Evolutionary conservation across 208 protist species (phyloP).

Genomic region (Trypanosoma melophagium): DNA sequence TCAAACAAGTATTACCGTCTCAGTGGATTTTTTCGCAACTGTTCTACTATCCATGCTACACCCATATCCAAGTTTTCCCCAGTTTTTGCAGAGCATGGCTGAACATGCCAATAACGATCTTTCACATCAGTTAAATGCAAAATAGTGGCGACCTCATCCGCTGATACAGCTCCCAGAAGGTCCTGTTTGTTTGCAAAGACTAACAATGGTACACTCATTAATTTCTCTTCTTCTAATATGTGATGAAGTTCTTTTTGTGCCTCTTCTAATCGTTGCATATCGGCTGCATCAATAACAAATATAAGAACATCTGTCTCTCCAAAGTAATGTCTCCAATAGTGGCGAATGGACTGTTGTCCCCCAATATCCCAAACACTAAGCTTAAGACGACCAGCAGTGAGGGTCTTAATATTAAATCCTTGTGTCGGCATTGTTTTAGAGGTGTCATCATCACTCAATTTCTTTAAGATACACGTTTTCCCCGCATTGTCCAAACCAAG

Average conservation of each 20-base stretch:
- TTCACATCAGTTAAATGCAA: constrained; percentile 80
- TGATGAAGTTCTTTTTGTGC: constrained; percentile 81
- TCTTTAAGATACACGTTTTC: constrained; percentile 96
- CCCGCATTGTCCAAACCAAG: constrained; percentile 97
- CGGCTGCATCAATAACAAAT: constrained; percentile 94
- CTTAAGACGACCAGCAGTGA: constrained; percentile 89
- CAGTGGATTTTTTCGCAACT: constrained; percentile 30
- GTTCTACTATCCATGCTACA: constrained; percentile 87
- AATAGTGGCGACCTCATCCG: constrained; percentile 62
- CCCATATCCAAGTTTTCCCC: constrained; percentile 91
- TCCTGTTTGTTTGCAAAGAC: constrained; percentile 98
- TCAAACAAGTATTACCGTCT: too few relatives aligned
- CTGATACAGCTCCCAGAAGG: constrained; percentile 79
- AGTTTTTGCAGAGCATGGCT: constrained; percentile 92
- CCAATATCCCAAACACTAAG: constrained; percentile 98
- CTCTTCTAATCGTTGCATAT: constrained; percentile 89
- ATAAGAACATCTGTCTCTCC: constrained; percentile 90
- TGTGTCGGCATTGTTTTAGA: constrained; percentile 94
- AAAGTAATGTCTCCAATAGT: constrained; percentile 98
- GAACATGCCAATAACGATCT: constrained; percentile 92
- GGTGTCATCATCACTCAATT: constrained; percentile 93
- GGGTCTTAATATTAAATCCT: constrained; percentile 97
- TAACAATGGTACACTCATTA: constrained; percentile 91
- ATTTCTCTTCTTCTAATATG: constrained; percentile 94
- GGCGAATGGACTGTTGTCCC: constrained; percentile 91